Base-by-base conservation (phyloP, 1,284 basidiomycete genomes). In the Cutaneotrichosporon spelunceum region DNA sequence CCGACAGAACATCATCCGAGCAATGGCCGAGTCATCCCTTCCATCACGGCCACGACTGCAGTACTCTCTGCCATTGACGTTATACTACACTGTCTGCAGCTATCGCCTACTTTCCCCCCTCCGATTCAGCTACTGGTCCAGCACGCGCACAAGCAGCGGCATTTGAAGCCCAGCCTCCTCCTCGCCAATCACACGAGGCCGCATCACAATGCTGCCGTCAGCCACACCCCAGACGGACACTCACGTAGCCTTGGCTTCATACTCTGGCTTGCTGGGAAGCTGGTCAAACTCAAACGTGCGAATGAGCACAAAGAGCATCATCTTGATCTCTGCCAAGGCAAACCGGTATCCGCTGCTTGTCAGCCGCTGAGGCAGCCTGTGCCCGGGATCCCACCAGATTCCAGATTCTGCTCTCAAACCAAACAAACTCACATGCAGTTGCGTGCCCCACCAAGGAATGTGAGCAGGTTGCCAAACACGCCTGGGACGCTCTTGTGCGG, bases 341-440 rank as follows among this genome's bases (percentile, higher is more conserved):
- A 90, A 89, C 66, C 83, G 82, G 72, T 85, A 88, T 11, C 88
- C 87, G 67, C 89, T 88, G 73, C 86, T 85, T 0, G 80, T 80
- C 11, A 84, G 79, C 1, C 86, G 69, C n/a, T 8, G 45, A n/a
- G 27, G 10, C 26, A 34, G 50, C 45, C 45, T 21, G 23, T 48
- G 45, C 45, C 45, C 26, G 24, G 1, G 45, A 24, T 10, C 23
- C 45, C 45, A 48, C 13, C 45, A 13, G 45, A 47, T n/a, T 23
- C 6, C 23, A 14, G 8, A 13, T 9, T 26, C 13, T 4, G 3
- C 11, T 8, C 4, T 3, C 2, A 10, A 13, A 64, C 69, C 27
- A 47, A 72, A 3, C 2, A 10, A 13, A 64, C 69, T 30, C 50
- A 72, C 68, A 89, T 88, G 73, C 87, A 89, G 48, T 86, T 85